phyloP scores from a whole-genome alignment of 805 yeast species.

The Saccharomyces kudriavzevii region DNA sequence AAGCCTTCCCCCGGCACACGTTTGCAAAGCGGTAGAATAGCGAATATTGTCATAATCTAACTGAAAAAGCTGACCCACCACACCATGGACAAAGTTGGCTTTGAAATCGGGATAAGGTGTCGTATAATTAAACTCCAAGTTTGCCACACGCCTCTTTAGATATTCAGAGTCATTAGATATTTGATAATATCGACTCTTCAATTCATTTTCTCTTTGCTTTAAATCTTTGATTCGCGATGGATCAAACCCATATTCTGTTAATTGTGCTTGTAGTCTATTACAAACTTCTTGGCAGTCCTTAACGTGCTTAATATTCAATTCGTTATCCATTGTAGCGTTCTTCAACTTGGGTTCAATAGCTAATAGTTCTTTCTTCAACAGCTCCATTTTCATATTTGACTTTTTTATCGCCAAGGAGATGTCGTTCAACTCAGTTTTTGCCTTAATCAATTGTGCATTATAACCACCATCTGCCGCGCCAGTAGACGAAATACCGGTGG shows the following conservation, averaged over 20 bases:
- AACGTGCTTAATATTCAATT: constrained; percentile 36
- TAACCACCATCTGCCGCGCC: constrained; percentile 75
- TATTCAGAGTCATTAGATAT: constrained; percentile 43
- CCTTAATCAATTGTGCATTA: constrained; percentile 57
- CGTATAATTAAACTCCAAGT: constrained; percentile 66
- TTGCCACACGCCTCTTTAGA: constrained; percentile 56
- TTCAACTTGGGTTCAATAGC: constrained; percentile 40
- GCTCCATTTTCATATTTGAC: constrained; percentile 48
- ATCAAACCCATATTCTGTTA: constrained; percentile 52
- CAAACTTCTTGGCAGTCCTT: constrained; percentile 32
- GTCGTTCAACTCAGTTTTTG: constrained; percentile 47
- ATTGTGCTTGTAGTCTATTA: constrained; percentile 32
- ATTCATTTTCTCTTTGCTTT: constrained; percentile 36
- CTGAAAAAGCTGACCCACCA: constrained; percentile 77
- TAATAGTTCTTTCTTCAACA: constrained; percentile 45
- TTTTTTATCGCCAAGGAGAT: constrained; percentile 51
- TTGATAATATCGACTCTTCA: constrained; percentile 39
- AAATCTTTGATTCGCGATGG: constrained; percentile 38
- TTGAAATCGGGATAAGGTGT: constrained; percentile 57
- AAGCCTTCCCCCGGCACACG: constrained; percentile 86
- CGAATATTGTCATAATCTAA: constrained; percentile 48
- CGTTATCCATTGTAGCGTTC: constrained; percentile 44
- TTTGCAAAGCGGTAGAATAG: constrained; percentile 78
- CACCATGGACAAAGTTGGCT: constrained; percentile 64
- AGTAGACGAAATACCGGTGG: constrained; percentile 82